Percentiles rank a stretch among this genome's conserved stretches.
Evolutionary conservation across 345 rosid species (phyloP).

Genomic region (Syzygium grande): DNA sequence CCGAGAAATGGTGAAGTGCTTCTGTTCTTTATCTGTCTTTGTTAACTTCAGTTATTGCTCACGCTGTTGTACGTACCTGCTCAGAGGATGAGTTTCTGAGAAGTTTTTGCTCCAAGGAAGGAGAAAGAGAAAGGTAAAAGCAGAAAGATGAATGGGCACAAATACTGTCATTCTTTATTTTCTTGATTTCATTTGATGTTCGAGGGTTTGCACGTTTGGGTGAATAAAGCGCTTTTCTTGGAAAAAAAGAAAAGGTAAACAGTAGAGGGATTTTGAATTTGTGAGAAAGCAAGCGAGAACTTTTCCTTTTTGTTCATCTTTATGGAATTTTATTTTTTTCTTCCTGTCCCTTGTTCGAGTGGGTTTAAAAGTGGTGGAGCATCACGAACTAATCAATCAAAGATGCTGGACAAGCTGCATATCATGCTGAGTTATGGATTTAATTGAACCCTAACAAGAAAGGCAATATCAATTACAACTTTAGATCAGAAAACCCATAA

Average conservation of each 20-base stretch:
- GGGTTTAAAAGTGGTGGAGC: background rate
- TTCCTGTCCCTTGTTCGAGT: background rate
- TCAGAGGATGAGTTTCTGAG: background rate
- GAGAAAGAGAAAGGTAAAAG: background rate
- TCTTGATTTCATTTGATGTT: background rate
- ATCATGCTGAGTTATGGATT: background rate
- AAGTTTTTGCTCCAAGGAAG: background rate
- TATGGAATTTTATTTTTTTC: background rate
- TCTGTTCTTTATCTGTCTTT: background rate
- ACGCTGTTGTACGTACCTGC: background rate
- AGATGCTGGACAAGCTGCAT: background rate
- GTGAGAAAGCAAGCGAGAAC: conserved; percentile 14
- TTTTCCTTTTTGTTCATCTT: conserved; percentile 19
- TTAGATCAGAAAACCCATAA: background rate
- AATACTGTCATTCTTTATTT: conserved; percentile 1
- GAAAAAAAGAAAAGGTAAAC: background rate
- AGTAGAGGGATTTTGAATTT: conserved; percentile 11
- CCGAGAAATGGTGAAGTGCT: background rate
- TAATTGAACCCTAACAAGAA: background rate
- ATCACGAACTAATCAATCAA: background rate
- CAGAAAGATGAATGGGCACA: background rate
- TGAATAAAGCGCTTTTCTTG: conserved; percentile 14
- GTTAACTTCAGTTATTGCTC: background rate
- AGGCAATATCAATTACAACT: background rate
- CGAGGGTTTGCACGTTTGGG: conserved; percentile 7